A percentile compares a stretch with the other conserved stretches of the same genome.
Conservation (phyloP, 2,329 filamentous ascomycete species). For the Aspergillus thermomutatus region DNA sequence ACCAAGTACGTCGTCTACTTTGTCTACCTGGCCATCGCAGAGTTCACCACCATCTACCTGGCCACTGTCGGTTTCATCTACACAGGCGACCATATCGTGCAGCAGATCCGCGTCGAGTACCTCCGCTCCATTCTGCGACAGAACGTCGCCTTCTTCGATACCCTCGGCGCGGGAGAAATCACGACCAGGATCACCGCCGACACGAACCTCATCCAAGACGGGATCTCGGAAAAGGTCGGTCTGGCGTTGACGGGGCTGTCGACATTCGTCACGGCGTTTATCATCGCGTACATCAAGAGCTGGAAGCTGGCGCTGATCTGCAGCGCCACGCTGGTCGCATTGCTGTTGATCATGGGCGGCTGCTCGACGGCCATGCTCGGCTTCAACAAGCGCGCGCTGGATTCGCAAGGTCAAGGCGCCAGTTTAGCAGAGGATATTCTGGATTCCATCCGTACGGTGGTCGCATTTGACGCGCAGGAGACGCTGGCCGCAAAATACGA, state of each 20-base stretch:
- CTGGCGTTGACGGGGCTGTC: constrained; percentile 70
- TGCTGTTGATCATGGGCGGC: constrained; percentile 68
- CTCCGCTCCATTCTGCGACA: constrained; percentile 76
- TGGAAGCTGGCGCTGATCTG: constrained; percentile 92
- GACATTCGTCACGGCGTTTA: constrained; percentile 79
- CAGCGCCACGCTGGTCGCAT: constrained; percentile 70
- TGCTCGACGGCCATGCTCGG: constrained; percentile 71
- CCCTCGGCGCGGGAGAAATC: constrained; percentile 82
- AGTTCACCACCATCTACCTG: constrained; percentile 71
- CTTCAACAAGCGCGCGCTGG: constrained; percentile 70
- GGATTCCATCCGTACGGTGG: constrained; percentile 49
- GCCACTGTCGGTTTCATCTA: constrained; percentile 85
- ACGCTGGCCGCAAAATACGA: constrained; percentile 28
- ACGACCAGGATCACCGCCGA: constrained; percentile 89
- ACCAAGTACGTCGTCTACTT: constrained; percentile 70
- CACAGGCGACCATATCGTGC: constrained; percentile 70
- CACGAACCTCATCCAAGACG: constrained; percentile 85
- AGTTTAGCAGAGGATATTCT: constrained; percentile 51
- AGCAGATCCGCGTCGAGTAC: constrained; percentile 75
- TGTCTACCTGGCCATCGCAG: constrained; percentile 73
- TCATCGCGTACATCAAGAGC: constrained; percentile 83
- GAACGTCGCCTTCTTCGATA: constrained; percentile 89
- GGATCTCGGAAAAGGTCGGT: constrained; percentile 84
- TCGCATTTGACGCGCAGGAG: constrained; percentile 43
- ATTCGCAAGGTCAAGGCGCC: constrained; percentile 63